Base-by-base conservation (phyloP, 306 rosid genomes). In the Vicia villosa region DNA sequence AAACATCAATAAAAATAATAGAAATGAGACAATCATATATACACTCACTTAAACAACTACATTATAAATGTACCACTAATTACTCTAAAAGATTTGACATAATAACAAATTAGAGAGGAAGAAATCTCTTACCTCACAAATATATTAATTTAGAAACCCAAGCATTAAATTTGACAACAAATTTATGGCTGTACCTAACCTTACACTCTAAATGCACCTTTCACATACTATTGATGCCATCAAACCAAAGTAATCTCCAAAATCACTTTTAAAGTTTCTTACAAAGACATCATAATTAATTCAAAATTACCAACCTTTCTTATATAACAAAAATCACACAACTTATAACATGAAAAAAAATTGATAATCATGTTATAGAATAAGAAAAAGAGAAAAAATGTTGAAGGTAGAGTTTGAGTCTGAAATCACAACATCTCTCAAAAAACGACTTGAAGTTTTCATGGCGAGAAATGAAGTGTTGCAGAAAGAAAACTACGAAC, bases 401-500 rank as follows among this genome's bases (percentile, higher is more conserved):
- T 74, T 75, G 10, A 65, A 60, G 41, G 82, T 63, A 63, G 87
- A 83, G 66, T 80, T 51, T 55, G 88, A 89, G 40, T 64, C 63
- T 32, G 91, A 84, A 85, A 78, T 80, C 78, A 63, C 38, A n/a
- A 55, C 21, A 20, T 47, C 77, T 71, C 72, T 84, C 57, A 87
- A 56, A 56, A 88, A 84, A 74, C 82, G 76, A 49, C 81, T 91
- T n/a, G 86, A 82, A 75, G 74, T 77, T 38, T 81, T 89, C 49
- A 68, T 83, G 72, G 83, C 69, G 45, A 83, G 76, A 80, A 82
- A 76, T 37, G 82, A 58, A 60, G 80, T 79, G 11, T 74, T 95
- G 66, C 89, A 86, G 75, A 87, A 77, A 15, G 97, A 95, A 78
- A 95, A 87, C 72, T 86, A 84, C 11, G 97, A 95, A 28, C 79